These are phyloP conservation scores for Eutrema heterophyllum DNA, from an alignment of 345 rosid genomes.

Conservation along the genomic window DNA sequence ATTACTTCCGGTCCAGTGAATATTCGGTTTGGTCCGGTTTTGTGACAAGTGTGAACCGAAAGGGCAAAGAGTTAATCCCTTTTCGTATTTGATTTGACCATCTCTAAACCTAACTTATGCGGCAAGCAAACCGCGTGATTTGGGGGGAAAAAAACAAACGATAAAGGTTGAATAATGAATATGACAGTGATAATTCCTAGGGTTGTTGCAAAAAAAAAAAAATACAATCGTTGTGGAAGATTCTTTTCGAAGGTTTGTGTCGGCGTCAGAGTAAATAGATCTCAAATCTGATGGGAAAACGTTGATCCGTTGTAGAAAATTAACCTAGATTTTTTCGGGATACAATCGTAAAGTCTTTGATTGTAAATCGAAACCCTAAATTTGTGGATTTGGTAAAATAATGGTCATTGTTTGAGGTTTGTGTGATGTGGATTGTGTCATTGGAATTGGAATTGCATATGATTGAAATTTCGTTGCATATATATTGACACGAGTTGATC, in stretches of 20 bases:
- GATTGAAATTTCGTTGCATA: not conserved
- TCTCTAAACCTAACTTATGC: slow-evolving; percentile 1
- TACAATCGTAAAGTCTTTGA: not conserved
- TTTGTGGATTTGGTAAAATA: not conserved
- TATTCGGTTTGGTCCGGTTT: slow-evolving; percentile 9
- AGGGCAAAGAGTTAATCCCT: not conserved
- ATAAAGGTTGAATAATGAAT: too few relatives aligned
- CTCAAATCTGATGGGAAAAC: not conserved
- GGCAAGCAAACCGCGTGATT: not conserved
- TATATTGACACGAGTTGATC: too few relatives aligned
- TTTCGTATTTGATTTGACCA: not conserved
- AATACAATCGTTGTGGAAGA: too few relatives aligned
- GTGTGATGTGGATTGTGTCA: not conserved
- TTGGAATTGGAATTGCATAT: not conserved
- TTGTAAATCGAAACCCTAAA: not conserved
- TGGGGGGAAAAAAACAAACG: not conserved
- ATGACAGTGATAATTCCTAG: not conserved
- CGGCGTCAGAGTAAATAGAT: not conserved
- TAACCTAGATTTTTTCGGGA: not conserved
- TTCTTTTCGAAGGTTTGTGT: too few relatives aligned
- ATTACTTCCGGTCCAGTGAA: slow-evolving; percentile 8
- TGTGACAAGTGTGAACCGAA: not conserved
- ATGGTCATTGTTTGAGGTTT: not conserved
- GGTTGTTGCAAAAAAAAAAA: too few relatives aligned
- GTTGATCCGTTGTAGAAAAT: not conserved